phyloP scores from a whole-genome alignment of 1,284 basidiomycete genomes.

The Abortiporus biennis region DNA sequence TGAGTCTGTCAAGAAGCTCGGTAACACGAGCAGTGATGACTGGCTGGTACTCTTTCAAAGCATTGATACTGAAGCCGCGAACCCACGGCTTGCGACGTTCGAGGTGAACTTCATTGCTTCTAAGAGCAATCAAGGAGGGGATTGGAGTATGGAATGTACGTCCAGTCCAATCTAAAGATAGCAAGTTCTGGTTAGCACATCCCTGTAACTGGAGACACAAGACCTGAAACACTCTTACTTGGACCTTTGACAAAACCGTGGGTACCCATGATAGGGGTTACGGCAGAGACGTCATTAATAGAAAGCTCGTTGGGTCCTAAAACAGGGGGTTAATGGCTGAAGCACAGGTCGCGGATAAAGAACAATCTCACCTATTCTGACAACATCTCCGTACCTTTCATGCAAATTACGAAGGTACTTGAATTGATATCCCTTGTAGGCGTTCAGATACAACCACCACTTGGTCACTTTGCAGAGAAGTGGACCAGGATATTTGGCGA shows the following conservation, averaged over 20 bases:
- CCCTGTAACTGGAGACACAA: not conserved
- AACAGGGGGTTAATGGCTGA: not conserved
- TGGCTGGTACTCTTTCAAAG: constrained; percentile 20
- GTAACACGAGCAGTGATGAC: constrained; percentile 16
- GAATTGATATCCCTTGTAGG: not conserved
- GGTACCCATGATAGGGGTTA: constrained; percentile 15
- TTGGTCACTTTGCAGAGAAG: constrained; percentile 12
- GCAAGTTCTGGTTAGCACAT: constrained; percentile 3
- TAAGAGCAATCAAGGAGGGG: constrained; percentile 14
- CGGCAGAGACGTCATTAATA: constrained; percentile 15
- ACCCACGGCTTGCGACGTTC: constrained; percentile 23
- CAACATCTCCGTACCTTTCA: constrained; percentile 6
- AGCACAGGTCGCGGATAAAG: not conserved
- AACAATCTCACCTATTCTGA: constrained; percentile 2
- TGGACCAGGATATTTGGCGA: constrained; percentile 9
- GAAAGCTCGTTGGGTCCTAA: constrained; percentile 3
- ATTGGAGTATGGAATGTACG: constrained; percentile 14
- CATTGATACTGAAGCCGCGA: constrained; percentile 20
- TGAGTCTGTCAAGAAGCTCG: constrained; percentile 19
- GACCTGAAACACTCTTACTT: constrained; percentile 22
- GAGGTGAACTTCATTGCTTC: constrained; percentile 17
- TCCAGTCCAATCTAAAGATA: constrained; percentile 8
- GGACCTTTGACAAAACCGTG: constrained; percentile 21
- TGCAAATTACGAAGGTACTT: constrained; percentile 1
- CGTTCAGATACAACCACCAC: constrained; percentile 7